Evolutionary conservation across 768 basidiomycete genomes (phyloP), one percentile per base, ranked within the genome.

Genomic region (Zangia roseola): DNA sequence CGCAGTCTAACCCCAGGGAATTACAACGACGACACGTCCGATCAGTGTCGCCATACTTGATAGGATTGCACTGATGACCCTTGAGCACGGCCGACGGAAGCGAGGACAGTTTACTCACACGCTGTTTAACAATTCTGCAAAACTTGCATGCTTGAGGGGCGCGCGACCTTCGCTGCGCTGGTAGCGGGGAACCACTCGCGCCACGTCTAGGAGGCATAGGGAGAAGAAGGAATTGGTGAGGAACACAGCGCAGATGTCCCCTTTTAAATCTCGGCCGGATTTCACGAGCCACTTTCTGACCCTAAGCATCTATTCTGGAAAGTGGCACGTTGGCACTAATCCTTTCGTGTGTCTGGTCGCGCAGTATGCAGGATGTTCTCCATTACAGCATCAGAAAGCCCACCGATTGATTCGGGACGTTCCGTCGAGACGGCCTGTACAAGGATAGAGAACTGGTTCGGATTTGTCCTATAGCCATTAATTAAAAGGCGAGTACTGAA

Each of bases 401-500:
- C 13, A 30, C 50, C 41, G 43, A 52, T 64, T 44, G 51, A 57
- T 51, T 50, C 45, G 35, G 26, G 38, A 43, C 33, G 50, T 44
- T 53, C 54, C 45, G 19, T 42, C 39, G 36, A 47, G 47, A 31
- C 40, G 12, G 41, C 50, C 33, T 31, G 54, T 55, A 48, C 26
- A 49, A 58, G 45, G 63, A 45, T 54, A 40, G 47, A 47, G 39
- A 44, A 35, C 24, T 39, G 30, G 47, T 26, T 47, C 40, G 43
- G 39, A 43, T 47, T 46, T 30, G 44, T 19, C 56, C 40, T 28
- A 55, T 49, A n/a, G 43, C 30, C 57, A 64, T 64, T 64, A 64
- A 64, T 64, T 49, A 63, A 63, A 53, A 47, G 42, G 48, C 50
- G 49, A 52, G 48, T 57, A 52, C 44, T 52, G 62, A 51, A 41